Conservation (phyloP, 2,329 filamentous ascomycete species). For the Cylindrodendrum hubeiense region DNA sequence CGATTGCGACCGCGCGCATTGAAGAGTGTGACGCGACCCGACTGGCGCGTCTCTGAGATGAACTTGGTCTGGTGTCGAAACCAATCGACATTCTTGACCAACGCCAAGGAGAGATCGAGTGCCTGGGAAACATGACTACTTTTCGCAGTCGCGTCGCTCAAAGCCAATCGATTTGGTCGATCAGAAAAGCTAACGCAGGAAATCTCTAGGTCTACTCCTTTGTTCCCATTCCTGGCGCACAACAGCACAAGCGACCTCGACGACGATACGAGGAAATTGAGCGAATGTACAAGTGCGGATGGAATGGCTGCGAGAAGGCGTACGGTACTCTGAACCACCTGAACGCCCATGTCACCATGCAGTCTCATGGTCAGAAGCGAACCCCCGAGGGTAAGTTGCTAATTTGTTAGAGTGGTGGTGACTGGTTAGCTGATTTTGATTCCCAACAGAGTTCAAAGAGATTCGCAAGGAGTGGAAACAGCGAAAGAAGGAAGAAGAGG, state of each 20-base stretch:
- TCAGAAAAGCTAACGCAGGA: not conserved
- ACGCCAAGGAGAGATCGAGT: not conserved
- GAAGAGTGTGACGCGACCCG: no score
- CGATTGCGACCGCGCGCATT: not conserved
- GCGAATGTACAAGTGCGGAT: constrained; percentile 99
- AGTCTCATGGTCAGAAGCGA: constrained; percentile 93
- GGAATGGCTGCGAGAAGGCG: constrained; percentile 98
- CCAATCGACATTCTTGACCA: not conserved
- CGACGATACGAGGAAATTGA: constrained; percentile 98
- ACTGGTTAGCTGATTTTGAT: constrained; percentile 39
- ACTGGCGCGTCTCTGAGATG: not conserved
- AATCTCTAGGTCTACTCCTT: constrained; percentile 87
- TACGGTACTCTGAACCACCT: constrained; percentile 98
- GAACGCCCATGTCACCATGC: constrained; percentile 99
- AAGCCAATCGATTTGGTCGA: not conserved
- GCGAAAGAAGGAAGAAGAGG: constrained; percentile 98
- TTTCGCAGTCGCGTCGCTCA: not conserved
- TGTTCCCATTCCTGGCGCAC: constrained; percentile 94
- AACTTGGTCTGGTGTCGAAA: not conserved
- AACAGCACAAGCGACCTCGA: constrained; percentile 95
- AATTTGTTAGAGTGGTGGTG: not conserved
- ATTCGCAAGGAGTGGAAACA: constrained; percentile 99
- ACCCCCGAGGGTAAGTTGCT: constrained; percentile 89
- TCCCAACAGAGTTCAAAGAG: constrained; percentile 89
- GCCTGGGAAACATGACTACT: not conserved